These are phyloP conservation scores for Fragaria vesca DNA, from an alignment of 306 rosid genomes.

Conservation along the genomic window DNA sequence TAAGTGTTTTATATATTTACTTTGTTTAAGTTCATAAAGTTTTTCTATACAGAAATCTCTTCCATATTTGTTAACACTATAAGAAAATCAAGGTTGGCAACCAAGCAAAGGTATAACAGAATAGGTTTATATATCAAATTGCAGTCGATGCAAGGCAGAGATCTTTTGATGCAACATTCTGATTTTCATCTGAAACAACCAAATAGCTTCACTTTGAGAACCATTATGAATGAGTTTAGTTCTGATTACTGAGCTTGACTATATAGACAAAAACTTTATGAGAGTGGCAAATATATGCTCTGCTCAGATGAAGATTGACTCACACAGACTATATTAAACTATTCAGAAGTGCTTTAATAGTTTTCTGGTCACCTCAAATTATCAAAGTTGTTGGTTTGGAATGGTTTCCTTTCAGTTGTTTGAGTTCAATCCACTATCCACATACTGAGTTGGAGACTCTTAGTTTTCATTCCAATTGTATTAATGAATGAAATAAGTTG, in stretches of 20 bases:
- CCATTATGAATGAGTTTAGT: background rate
- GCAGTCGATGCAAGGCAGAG: background rate
- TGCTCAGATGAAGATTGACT: background rate
- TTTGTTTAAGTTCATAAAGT: background rate
- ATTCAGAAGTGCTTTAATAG: background rate
- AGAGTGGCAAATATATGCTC: background rate
- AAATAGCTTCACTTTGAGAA: background rate
- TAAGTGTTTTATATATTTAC: background rate
- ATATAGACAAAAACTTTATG: background rate
- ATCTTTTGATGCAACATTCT: background rate
- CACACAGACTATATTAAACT: background rate
- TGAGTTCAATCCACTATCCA: background rate
- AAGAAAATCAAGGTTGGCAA: background rate
- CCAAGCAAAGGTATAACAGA: background rate
- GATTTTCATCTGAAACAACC: background rate
- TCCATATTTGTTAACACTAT: conserved; percentile 8
- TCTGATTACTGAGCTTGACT: background rate
- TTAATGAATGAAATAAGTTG: background rate
- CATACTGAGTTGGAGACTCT: background rate
- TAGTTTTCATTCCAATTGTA: background rate
- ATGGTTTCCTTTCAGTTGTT: background rate
- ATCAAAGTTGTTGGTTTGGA: background rate
- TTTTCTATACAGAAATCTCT: background rate
- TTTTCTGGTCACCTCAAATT: background rate
- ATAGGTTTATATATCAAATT: background rate